Conservation (phyloP, 2,329 filamentous ascomycete genomes). For the Karstenula rhodostoma region DNA sequence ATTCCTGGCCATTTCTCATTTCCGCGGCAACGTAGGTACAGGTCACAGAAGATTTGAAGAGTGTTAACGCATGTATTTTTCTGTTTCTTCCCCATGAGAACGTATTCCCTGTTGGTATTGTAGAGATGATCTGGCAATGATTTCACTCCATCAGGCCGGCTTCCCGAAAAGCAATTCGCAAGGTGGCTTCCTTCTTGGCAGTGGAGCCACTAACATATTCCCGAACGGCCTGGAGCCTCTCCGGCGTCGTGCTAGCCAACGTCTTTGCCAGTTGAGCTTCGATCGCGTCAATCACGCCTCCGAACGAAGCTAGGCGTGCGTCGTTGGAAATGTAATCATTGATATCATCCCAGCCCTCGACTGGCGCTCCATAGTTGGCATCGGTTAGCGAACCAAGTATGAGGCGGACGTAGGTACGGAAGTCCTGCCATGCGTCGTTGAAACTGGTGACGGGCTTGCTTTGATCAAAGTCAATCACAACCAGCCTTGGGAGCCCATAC, state of each 20-base stretch:
- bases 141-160: not conserved
- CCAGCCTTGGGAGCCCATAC: not conserved
- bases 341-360: not conserved
- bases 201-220: not conserved
- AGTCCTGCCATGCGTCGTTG: not conserved
- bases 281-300: not conserved
- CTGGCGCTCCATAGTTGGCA: not conserved
- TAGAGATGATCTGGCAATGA: not conserved
- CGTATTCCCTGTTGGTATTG: too few relatives aligned
- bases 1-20: too few relatives aligned
- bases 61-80: too few relatives aligned
- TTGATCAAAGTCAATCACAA: not conserved
- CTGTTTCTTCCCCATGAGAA: too few relatives aligned
- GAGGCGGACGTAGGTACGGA: not conserved
- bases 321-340: not conserved
- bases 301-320: not conserved
- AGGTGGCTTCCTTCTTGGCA: not conserved
- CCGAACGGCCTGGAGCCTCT: not conserved
- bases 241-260: not conserved
- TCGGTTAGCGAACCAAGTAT: not conserved
- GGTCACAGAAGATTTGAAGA: too few relatives aligned
- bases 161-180: not conserved
- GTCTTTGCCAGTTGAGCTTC: not conserved
- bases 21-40: too few relatives aligned
- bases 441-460: not conserved